A percentile compares a stretch with the other conserved stretches of the same genome.
Evolutionary conservation across 331 rosid species (phyloP).

Genomic region (Phaseolus coccineus): DNA sequence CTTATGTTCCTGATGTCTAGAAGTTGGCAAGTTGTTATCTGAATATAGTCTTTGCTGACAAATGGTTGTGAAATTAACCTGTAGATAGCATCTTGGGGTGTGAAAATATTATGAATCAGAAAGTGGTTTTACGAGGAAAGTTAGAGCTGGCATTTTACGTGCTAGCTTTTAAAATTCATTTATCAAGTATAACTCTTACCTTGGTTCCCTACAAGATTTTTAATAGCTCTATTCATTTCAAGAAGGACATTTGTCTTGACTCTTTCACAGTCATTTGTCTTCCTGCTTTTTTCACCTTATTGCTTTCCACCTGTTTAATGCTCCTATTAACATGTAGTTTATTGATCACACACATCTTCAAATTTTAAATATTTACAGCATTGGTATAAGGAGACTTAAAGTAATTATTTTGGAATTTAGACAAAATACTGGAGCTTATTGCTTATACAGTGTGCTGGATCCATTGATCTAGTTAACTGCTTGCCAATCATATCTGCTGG

Average conservation of each 20-base stretch:
- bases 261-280: not conserved
- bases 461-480: not conserved
- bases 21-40: not conserved
- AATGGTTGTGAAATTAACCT: slow-evolving; percentile 1
- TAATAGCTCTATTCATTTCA: slow-evolving; percentile 3
- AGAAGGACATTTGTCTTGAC: not conserved
- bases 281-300: not conserved
- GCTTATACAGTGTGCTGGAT: not conserved
- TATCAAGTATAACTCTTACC: not conserved
- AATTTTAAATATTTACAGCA: not conserved
- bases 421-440: not conserved
- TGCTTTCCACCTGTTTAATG: slow-evolving; percentile 1
- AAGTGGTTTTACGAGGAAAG: not conserved
- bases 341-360: not conserved
- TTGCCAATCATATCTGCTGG: not conserved
- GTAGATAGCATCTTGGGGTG: not conserved
- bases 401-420: not conserved
- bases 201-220: slow-evolving; percentile 3
- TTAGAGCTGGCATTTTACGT: not conserved
- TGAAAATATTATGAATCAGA: not conserved
- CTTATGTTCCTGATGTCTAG: not conserved
- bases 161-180: slow-evolving; percentile 16
- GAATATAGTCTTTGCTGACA: not conserved
- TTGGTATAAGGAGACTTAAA: not conserved
- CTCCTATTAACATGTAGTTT: not conserved